A percentile compares a stretch with the other conserved stretches of the same genome.
These are phyloP conservation scores for Cladosporium sp. DNA, from an alignment of 2,329 filamentous ascomycete genomes.

Conservation along the genomic window DNA sequence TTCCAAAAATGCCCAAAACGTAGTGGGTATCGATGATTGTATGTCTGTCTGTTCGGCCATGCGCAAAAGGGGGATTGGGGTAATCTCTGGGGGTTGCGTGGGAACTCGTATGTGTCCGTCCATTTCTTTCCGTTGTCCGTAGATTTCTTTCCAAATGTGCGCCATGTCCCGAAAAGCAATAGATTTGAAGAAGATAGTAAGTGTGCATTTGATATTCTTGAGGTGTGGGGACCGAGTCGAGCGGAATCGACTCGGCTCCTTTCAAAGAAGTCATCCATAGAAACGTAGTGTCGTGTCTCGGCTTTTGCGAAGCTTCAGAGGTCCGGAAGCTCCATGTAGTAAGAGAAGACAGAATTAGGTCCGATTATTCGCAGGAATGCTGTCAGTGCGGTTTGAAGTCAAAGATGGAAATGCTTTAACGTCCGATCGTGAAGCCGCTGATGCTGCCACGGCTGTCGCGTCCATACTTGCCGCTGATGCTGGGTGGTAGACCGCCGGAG, in stretches of 20 bases:
- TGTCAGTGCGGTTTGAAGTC: not conserved
- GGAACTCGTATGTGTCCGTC: not conserved
- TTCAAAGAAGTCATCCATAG: not conserved
- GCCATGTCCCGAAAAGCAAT: not conserved
- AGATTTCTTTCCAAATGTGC: not conserved
- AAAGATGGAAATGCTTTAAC: not conserved
- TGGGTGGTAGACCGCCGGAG: constrained; percentile 33
- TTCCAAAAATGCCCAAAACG: not conserved
- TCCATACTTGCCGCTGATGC: constrained; percentile 30
- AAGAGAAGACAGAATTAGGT: not conserved
- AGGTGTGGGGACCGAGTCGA: not conserved
- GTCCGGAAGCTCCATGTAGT: not conserved
- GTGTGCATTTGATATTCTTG: not conserved
- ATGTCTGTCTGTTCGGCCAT: constrained; percentile 9
- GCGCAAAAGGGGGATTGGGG: not conserved
- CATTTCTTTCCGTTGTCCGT: not conserved
- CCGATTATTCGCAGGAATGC: not conserved
- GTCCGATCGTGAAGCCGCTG: constrained; percentile 20
- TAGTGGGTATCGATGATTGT: constrained; percentile 8
- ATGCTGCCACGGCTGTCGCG: constrained; percentile 25
- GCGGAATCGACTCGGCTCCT: not conserved
- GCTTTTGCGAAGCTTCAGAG: not conserved
- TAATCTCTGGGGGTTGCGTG: not conserved
- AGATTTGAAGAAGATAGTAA: not conserved
- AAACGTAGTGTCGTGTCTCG: not conserved